Percentiles rank a stretch among this genome's conserved stretches.
phyloP scores from a whole-genome alignment of 768 basidiomycete species.

The Phaffia tasmanica region DNA sequence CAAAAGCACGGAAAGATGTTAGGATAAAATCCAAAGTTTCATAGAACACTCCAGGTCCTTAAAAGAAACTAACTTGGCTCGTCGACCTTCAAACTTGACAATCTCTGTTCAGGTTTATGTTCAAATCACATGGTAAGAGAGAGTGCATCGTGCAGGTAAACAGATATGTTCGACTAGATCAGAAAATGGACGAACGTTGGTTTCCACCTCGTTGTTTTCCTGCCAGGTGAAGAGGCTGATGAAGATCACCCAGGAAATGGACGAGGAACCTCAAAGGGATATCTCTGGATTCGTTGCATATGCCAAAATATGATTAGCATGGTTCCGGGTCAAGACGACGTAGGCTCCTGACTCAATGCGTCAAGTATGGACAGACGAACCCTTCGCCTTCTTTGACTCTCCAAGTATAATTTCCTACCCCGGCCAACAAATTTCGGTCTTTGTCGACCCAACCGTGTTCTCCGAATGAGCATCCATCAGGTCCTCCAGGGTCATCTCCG shows the following conservation, averaged over 20 bases:
- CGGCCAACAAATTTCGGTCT: slow-evolving; percentile 60
- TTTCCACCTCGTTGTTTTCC: slow-evolving; percentile 84
- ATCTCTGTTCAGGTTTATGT: slow-evolving; percentile 40
- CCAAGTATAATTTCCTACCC: slow-evolving; percentile 60
- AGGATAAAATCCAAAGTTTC: not conserved
- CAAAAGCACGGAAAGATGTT: not conserved
- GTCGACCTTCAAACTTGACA: slow-evolving; percentile 59
- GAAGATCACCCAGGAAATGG: slow-evolving; percentile 53
- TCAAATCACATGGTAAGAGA: not conserved
- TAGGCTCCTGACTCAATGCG: not conserved
- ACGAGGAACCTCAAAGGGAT: slow-evolving; percentile 85
- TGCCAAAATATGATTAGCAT: not conserved
- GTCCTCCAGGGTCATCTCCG: slow-evolving; percentile 56
- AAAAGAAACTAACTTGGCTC: slow-evolving; percentile 51
- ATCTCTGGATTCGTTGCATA: slow-evolving; percentile 40
- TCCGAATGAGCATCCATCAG: slow-evolving; percentile 64
- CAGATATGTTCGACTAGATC: not conserved
- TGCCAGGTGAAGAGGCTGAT: slow-evolving; percentile 74
- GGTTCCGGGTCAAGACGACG: not conserved
- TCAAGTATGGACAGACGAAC: slow-evolving; percentile 19
- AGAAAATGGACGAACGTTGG: slow-evolving; percentile 39
- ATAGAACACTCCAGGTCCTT: not conserved
- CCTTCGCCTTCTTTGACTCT: slow-evolving; percentile 43
- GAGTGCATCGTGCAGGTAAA: not conserved
- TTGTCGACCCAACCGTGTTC: slow-evolving; percentile 57